Conservation (phyloP, 2,329 filamentous ascomycete genomes). For the Fusarium burgessii region DNA sequence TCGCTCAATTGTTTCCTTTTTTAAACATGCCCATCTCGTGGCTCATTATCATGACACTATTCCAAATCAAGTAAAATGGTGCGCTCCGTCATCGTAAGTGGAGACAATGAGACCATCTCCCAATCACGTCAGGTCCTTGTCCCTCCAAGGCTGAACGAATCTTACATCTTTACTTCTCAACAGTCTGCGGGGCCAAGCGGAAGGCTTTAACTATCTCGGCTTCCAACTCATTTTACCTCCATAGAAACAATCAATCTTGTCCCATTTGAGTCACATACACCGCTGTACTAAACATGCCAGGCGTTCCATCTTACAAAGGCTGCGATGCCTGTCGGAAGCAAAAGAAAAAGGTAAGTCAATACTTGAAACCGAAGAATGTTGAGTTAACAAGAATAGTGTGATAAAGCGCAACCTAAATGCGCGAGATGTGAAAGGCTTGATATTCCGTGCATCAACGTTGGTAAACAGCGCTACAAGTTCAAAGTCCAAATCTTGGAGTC, state of each 20-base stretch:
- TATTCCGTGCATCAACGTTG: conserved; percentile 59
- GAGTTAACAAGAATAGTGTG: conserved; percentile 53
- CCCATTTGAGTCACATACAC: conserved; percentile 38
- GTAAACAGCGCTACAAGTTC: conserved; percentile 63
- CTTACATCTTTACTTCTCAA: conserved; percentile 3
- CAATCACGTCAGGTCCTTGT: conserved; percentile 23
- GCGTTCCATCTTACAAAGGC: conserved; percentile 62
- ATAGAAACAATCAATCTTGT: conserved; percentile 5
- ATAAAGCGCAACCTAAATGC: conserved; percentile 58
- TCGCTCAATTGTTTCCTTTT: background rate
- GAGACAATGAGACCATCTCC: background rate
- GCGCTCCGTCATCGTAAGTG: conserved; percentile 25
- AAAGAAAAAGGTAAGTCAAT: conserved; percentile 62
- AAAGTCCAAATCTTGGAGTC: conserved; percentile 51
- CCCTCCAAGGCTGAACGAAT: conserved; percentile 13
- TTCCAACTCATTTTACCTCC: background rate
- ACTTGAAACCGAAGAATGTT: background rate
- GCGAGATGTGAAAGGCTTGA: conserved; percentile 59
- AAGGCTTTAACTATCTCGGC: conserved; percentile 12
- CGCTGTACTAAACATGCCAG: conserved; percentile 58
- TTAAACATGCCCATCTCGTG: background rate
- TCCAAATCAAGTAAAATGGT: conserved; percentile 18
- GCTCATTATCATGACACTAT: conserved; percentile 15
- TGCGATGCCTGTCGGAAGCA: conserved; percentile 64
- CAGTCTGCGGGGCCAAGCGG: conserved; percentile 22